A percentile compares a stretch with the other conserved stretches of the same genome.
Conservation (phyloP, 257 asterid species). For the Striga asiatica region DNA sequence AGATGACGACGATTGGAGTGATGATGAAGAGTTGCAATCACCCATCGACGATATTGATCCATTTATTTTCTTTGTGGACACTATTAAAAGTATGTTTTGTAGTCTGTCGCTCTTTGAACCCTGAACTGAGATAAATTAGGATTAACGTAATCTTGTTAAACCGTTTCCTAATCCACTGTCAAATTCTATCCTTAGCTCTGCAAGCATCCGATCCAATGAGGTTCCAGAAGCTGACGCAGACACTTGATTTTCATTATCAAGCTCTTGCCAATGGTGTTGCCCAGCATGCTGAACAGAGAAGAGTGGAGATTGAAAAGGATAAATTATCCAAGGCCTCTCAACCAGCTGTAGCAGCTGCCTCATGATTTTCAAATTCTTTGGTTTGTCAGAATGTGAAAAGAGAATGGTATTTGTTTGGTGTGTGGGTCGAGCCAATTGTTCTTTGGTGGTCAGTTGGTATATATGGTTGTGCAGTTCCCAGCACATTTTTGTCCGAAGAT, state of each 20-base stretch:
- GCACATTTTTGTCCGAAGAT: constrained; percentile 3
- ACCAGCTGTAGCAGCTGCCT: constrained; percentile 33
- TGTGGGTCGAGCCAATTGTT: constrained; percentile 22
- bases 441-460: constrained; percentile 17
- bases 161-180: not conserved
- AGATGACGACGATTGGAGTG: constrained; percentile 88
- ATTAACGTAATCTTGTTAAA: not conserved
- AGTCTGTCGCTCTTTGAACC: not conserved
- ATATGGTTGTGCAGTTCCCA: constrained; percentile 21
- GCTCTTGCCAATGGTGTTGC: constrained; percentile 92
- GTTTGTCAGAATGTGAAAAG: constrained; percentile 27
- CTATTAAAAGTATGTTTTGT: constrained; percentile 50
- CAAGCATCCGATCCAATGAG: constrained; percentile 77
- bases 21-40: constrained; percentile 93
- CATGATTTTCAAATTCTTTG: constrained; percentile 36
- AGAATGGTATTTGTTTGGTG: constrained; percentile 13
- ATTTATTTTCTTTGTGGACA: constrained; percentile 81
- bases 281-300: constrained; percentile 82
- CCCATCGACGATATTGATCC: constrained; percentile 97
- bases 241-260: constrained; percentile 76
- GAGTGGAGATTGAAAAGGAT: constrained; percentile 73
- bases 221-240: constrained; percentile 77
- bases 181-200: constrained; percentile 40
- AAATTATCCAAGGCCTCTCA: constrained; percentile 54
- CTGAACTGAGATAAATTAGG: not conserved